A percentile compares a stretch with the other conserved stretches of the same genome.
Evolutionary conservation across 768 basidiomycete species (phyloP).

Genomic region (Mycena epipterygia): DNA sequence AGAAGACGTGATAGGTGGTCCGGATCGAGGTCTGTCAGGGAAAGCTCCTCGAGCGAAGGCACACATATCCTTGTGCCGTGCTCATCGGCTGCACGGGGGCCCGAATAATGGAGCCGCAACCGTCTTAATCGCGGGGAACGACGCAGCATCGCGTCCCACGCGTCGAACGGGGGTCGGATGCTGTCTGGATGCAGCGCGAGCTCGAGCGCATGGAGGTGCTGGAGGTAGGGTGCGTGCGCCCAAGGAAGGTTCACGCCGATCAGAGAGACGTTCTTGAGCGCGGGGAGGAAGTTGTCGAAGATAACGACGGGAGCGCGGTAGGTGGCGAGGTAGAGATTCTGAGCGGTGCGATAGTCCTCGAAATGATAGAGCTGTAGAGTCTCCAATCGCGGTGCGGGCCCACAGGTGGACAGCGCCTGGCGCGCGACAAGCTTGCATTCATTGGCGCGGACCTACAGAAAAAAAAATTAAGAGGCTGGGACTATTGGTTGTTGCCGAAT

Average conservation of each 20-base stretch:
- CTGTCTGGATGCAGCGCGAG: constrained; percentile 72
- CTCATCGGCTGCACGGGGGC: constrained; percentile 52
- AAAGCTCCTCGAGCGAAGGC: constrained; percentile 58
- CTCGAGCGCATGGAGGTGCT: constrained; percentile 64
- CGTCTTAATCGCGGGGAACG: constrained; percentile 61
- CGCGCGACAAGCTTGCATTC: constrained; percentile 70
- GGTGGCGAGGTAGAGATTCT: constrained; percentile 69
- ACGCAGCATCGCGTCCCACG: constrained; percentile 69
- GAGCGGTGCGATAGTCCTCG: constrained; percentile 65
- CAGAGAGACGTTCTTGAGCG: constrained; percentile 67
- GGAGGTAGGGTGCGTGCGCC: constrained; percentile 64
- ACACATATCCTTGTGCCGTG: constrained; percentile 48
- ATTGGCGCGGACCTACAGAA: constrained; percentile 64
- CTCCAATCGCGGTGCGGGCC: constrained; percentile 67
- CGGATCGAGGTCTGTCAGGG: constrained; percentile 68
- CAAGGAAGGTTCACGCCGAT: constrained; percentile 78
- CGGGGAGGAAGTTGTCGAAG: constrained; percentile 66
- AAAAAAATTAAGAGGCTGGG: background rate
- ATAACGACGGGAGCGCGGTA: constrained; percentile 70
- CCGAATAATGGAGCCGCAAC: constrained; percentile 71
- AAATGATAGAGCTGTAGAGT: constrained; percentile 77
- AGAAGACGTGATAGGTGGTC: constrained; percentile 65
- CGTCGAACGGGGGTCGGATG: constrained; percentile 67
- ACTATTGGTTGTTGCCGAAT: background rate
- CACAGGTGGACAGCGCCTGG: constrained; percentile 62